Evolutionary conservation across 2,329 filamentous ascomycete species (phyloP), one percentile per base, ranked within the genome.

Genomic region (Ceratocystis diversiconidia): DNA sequence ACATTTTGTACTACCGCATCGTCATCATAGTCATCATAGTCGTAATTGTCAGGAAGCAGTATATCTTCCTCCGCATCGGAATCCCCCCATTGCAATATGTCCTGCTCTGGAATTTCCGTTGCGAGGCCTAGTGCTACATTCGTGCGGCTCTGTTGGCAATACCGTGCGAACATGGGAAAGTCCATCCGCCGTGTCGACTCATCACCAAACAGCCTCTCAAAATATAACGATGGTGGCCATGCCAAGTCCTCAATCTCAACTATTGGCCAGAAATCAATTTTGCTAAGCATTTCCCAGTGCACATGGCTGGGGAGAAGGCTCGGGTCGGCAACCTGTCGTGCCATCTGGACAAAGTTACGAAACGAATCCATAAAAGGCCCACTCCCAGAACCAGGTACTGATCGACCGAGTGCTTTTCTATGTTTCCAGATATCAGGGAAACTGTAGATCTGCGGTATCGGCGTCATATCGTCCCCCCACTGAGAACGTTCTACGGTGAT

Each of bases 231-330:
- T 22, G 63, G 63, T 5, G 63, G 64, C 30, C 59, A 50, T 41
- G 19, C 30, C 43, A 52, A 50, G 36, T 57, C 32, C 1, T n/a
- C 5, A 60, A 48, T 63, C 32, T 63, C 50, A 3, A 66, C 52
- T 4, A 66, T 36, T 17, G 65, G 65, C 41, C 44, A 66, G n/a
- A 66, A 66, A 15, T 61, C 60, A 12, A 66, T 17, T 5, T 59
- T 59, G 5, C n/a, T 17, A 5, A 66, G 43, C 50, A 12, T 55
- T 1, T 62, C 36, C 48, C 48, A 66, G 30, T 36, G 48, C 22
- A 59, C 36, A 43, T 32, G 12, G 5, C 30, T 22, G 17, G 50
- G 52, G 28, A 59, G 25, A 48, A 10, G 12, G 2, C 6, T 1
- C 5, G 43, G 25, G n/a, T 25, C 6, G n/a, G 36, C 25, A 61